Evolutionary conservation across 352 stramenopile species (phyloP), one percentile per base, ranked within the genome.

Genomic region (Phytophthora palmivora): DNA sequence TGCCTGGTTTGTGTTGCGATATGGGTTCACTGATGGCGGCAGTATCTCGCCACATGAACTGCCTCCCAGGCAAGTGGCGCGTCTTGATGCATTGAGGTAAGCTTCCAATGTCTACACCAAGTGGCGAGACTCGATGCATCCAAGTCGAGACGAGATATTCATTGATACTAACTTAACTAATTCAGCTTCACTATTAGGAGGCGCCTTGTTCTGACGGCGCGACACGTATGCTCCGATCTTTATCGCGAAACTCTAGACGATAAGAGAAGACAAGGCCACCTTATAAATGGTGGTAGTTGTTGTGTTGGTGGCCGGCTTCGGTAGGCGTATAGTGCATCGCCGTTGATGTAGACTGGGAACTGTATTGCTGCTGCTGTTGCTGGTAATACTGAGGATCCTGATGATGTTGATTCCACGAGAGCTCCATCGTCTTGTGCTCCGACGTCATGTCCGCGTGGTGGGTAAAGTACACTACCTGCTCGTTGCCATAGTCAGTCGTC

Each of bases 151-250:
- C 24, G 16, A 59, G 50, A 38, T 21, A 37, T 59, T 61, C 30
- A 65, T 58, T 64, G 46, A 59, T 68, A 68, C 52, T 70, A 65
- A 60, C 48, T 65, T 64, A 66, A 70, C 58, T 67, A 65, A 65
- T 65, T 60, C 33, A 54, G 46, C 49, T 67, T 62, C 44, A 72
- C 36, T 67, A 55, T 45, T 52, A 15, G 55, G 26, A 36, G 24
- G 45, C 44, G 28, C 28, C 28, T 38, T 39, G 24, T 28, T 50
- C 32, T 45, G 22, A 19, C 37, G 32, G 16, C 30, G 33, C 33
- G 15, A 37, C 58, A 53, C 34, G 33, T 22, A 48, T 58, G 24
- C 60, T 56, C 54, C 32, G 36, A 34, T 28, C 43, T 63, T 58
- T 33, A 48, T 61, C 26, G 24, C 38, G 24, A 43, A 46, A 46